Evolutionary conservation across 1,284 basidiomycete genomes (phyloP).

Genomic region (Trametes sp.): DNA sequence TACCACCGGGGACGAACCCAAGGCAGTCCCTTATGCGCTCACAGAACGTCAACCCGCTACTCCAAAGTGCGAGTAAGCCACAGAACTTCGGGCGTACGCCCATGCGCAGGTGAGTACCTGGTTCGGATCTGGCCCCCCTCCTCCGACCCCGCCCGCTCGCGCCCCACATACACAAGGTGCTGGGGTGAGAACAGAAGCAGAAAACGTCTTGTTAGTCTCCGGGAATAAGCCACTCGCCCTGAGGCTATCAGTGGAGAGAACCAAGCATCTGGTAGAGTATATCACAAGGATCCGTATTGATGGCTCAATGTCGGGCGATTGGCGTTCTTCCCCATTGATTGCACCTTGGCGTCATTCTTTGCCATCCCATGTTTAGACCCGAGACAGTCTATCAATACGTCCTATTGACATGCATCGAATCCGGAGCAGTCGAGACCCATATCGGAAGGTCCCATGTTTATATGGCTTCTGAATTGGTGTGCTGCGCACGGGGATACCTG

Average conservation of each 20-base stretch:
- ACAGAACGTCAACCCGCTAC: conserved; percentile 68
- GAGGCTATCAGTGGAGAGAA: not conserved
- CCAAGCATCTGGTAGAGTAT: not conserved
- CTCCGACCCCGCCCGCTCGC: not conserved
- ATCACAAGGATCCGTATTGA: not conserved
- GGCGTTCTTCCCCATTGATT: not conserved
- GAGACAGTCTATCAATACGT: not conserved
- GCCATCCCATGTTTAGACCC: not conserved
- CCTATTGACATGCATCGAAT: not conserved
- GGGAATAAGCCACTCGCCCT: not conserved
- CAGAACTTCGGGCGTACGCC: conserved; percentile 76
- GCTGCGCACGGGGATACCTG: not conserved
- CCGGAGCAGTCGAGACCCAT: not conserved
- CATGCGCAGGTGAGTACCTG: conserved; percentile 62
- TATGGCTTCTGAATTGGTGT: not conserved
- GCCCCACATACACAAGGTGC: not conserved
- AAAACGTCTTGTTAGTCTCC: not conserved
- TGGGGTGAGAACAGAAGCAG: not conserved
- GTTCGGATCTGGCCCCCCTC: not conserved
- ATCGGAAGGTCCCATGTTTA: not conserved
- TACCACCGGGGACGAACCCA: conserved; percentile 57
- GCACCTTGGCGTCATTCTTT: not conserved
- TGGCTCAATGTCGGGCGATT: conserved; percentile 8
- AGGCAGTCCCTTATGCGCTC: conserved; percentile 72
- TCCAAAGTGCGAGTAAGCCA: conserved; percentile 73